Percentiles rank a stretch among this genome's conserved stretches.
phyloP scores from a whole-genome alignment of 1,139 yeast genomes.

The Saccharomycopsis crataegensis region DNA sequence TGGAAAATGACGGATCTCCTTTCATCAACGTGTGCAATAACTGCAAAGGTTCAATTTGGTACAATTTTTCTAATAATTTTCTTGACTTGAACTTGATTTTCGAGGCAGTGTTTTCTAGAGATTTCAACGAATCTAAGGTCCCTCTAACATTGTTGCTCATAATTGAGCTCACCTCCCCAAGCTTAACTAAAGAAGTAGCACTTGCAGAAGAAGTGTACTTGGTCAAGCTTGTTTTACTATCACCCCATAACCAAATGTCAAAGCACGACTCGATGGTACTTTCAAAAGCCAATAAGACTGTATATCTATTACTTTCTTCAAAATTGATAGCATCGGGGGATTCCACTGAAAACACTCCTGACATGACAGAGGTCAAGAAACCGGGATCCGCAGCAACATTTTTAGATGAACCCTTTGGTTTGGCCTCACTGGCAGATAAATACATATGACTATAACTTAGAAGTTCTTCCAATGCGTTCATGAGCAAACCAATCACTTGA shows the following conservation, averaged over 20 bases:
- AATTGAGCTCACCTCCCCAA: neutral
- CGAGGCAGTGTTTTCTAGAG: conserved; percentile 54
- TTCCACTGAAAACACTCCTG: conserved; percentile 82
- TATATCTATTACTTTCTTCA: conserved; percentile 46
- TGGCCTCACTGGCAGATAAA: conserved; percentile 29
- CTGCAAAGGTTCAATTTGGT: conserved; percentile 65
- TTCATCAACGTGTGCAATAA: conserved; percentile 52
- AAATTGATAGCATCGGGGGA: conserved; percentile 51
- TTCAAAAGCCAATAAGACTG: conserved; percentile 56
- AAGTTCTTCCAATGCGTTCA: conserved; percentile 62
- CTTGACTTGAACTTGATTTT: conserved; percentile 69
- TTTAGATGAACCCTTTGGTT: conserved; percentile 18
- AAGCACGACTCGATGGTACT: conserved; percentile 50
- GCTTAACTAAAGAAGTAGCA: neutral
- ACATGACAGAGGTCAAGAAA: conserved; percentile 69
- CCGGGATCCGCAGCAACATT: conserved; percentile 34
- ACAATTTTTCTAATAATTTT: conserved; percentile 59
- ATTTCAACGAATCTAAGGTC: conserved; percentile 29
- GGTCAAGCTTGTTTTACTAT: conserved; percentile 30
- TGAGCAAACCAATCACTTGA: conserved; percentile 42
- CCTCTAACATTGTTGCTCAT: neutral
- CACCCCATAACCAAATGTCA: conserved; percentile 72
- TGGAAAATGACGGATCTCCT: conserved; percentile 18
- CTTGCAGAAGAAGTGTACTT: neutral
- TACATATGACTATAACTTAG: conserved; percentile 57